Evolutionary conservation across 1,284 basidiomycete species (phyloP).

Genomic region (Bondarzewia mesenterica): DNA sequence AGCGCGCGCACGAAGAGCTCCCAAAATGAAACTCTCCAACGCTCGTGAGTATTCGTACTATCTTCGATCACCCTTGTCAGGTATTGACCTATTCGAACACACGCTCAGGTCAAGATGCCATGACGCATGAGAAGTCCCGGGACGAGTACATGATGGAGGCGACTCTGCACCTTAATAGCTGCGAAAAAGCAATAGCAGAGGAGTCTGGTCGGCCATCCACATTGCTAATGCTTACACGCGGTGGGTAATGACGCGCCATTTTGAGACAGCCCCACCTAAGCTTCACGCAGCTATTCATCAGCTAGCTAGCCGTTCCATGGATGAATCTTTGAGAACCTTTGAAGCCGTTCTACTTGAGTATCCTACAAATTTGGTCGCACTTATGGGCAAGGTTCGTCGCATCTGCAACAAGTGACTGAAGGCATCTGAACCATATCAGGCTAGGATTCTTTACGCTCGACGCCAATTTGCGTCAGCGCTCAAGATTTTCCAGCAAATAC

Average conservation of each 20-base stretch:
- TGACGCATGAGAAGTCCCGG: constrained; percentile 55
- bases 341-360: constrained; percentile 74
- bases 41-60: constrained; percentile 77
- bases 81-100: constrained; percentile 3
- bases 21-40: constrained; percentile 65
- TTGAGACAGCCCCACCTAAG: constrained; percentile 8
- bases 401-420: not conserved
- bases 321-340: constrained; percentile 73
- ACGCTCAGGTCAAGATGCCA: constrained; percentile 59
- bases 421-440: constrained; percentile 33
- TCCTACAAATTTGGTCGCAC: constrained; percentile 76
- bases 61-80: constrained; percentile 5
- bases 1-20: constrained; percentile 70
- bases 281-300: constrained; percentile 61
- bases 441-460: constrained; percentile 74
- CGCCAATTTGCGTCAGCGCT: constrained; percentile 74
- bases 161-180: constrained; percentile 60
- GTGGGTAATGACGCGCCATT: constrained; percentile 26
- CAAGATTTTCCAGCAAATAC: constrained; percentile 76
- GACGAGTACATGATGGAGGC: constrained; percentile 65
- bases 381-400: constrained; percentile 62
- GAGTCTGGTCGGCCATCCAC: constrained; percentile 36
- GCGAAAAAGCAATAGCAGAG: constrained; percentile 45
- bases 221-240: constrained; percentile 61
- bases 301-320: constrained; percentile 71